phyloP scores from a whole-genome alignment of 202 grass and related monocot genomes.

The Hordeum pubiflorum region DNA sequence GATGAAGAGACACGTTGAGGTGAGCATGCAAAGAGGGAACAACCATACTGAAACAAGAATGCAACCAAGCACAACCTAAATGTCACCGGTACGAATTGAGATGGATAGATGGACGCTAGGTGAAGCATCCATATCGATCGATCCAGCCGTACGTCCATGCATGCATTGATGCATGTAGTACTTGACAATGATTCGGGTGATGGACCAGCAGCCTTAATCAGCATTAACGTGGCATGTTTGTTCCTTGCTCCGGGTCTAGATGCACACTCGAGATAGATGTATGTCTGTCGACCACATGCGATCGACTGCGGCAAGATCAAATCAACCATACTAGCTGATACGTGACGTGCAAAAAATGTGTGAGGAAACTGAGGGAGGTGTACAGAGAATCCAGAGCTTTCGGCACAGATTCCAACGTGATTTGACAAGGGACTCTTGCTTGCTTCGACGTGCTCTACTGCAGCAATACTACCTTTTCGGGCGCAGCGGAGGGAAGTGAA shows the following conservation, averaged over 20 bases:
- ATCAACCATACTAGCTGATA: not conserved
- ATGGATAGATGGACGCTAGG: not conserved
- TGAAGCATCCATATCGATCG: not conserved
- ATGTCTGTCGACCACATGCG: not conserved
- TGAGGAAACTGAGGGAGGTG: not conserved
- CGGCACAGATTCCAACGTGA: not conserved
- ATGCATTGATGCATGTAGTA: not conserved
- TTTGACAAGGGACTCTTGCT: slow-evolving; percentile 2
- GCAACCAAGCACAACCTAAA: not conserved
- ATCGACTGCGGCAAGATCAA: not conserved
- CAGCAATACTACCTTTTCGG: not conserved
- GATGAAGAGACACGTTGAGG: too few relatives aligned
- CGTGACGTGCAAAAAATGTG: not conserved
- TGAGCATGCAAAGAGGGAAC: too few relatives aligned
- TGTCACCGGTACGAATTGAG: not conserved
- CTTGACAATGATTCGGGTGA: not conserved
- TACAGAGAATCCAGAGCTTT: not conserved
- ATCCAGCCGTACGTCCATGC: not conserved
- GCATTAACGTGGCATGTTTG: not conserved
- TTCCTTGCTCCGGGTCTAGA: not conserved
- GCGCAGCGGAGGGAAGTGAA: not conserved
- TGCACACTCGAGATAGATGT: not conserved
- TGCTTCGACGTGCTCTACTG: not conserved
- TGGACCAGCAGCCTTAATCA: not conserved
- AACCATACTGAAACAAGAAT: too few relatives aligned